Evolutionary conservation across 106 monocot genomes (phyloP), one percentile per base, ranked within the genome.

Genomic region (Acanthochlamys bracteata): DNA sequence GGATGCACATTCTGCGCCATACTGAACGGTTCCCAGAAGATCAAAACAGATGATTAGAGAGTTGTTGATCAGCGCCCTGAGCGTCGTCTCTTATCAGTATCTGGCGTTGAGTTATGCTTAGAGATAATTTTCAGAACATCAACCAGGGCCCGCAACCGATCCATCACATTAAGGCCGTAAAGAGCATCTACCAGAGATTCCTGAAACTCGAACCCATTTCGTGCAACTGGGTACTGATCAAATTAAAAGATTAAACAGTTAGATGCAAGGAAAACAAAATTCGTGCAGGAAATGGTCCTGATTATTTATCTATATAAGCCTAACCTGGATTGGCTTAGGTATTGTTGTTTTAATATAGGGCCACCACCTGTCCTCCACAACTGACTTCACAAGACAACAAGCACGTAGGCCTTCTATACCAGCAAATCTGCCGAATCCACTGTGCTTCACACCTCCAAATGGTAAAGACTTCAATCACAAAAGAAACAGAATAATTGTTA

Each of bases 381-480:
- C 92, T 20, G 98, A 81, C 53, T 99, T 99, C 41, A 99, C 85
- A 41, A 99, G 88, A 69, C 98, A 99, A 76, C 92, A 99, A 45
- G 98, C 88, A 43, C 92, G 82, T 66, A 99, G 56, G 3, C 98
- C 98, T 75, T 99, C 98, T 11, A 99, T 83, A 55, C 98, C 98
- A 43, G 92, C 98, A 70, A 99, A 99, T 81, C 92, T 85, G 63
- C 98, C 98, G 65, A 99, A 92, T 54, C 98, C 98, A 72, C 92
- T 99, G 61, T 99, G 80, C 74, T 99, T 99, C 45, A 99, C 98
- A 41, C 92, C 98, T 22, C 98, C 98, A 79, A 99, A 99, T 25
- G 98, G 98, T 45, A 99, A 74, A 60, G 98, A 99, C 98, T 99
- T 64, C 39, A 53, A 39, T 15, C 22, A 55, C 53, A 62, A 41